phyloP scores from a whole-genome alignment of 2,329 filamentous ascomycete genomes.

The Exutisphaerella laricina region DNA sequence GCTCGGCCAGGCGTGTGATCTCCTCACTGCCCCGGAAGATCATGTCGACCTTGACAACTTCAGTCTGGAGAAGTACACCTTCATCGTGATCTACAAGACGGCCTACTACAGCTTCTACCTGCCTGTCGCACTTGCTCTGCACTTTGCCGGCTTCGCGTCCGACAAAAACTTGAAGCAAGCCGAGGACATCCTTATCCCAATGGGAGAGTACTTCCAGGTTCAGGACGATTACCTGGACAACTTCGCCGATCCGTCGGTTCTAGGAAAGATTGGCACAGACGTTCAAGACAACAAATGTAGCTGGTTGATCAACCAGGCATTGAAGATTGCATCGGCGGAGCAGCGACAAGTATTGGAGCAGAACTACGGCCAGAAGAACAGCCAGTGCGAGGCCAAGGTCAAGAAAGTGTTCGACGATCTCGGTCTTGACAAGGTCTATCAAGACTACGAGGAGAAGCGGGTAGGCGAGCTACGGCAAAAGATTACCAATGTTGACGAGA shows the following conservation, averaged over 20 bases:
- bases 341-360: constrained; percentile 84
- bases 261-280: constrained; percentile 98
- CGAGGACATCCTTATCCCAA: constrained; percentile 87
- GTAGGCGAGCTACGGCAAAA: constrained; percentile 70
- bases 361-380: constrained; percentile 92
- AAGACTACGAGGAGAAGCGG: constrained; percentile 81
- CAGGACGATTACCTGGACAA: constrained; percentile 99
- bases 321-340: constrained; percentile 71
- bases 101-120: constrained; percentile 99
- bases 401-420: constrained; percentile 88
- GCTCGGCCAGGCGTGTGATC: constrained; percentile 87
- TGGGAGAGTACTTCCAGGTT: constrained; percentile 98
- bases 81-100: constrained; percentile 99
- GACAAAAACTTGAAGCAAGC: constrained; percentile 83
- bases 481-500: constrained; percentile 79
- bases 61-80: constrained; percentile 88
- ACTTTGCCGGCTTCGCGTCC: constrained; percentile 79
- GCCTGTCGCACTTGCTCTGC: constrained; percentile 82
- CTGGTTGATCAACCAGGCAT: constrained; percentile 93
- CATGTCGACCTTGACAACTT: constrained; percentile 91
- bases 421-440: constrained; percentile 74
- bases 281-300: constrained; percentile 99
- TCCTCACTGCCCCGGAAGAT: constrained; percentile 94
- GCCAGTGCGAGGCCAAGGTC: constrained; percentile 71
- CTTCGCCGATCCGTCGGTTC: constrained; percentile 84